These are phyloP conservation scores for Thalassia testudinum DNA, from an alignment of 116 monocot species.

Conservation along the genomic window DNA sequence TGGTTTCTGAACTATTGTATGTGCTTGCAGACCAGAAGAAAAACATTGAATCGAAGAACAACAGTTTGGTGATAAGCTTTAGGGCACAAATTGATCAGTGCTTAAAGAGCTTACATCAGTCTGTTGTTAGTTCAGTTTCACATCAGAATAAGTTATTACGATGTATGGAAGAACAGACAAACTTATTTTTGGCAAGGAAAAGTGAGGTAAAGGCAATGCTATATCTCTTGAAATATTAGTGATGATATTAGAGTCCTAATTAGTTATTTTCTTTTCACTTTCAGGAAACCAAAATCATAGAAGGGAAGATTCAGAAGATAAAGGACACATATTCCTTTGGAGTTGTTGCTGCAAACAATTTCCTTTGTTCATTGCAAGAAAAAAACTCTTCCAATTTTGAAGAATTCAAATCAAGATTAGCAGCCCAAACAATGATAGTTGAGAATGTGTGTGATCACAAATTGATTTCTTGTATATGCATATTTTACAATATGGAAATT, in stretches of 20 bases:
- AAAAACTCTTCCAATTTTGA: conserved; percentile 23
- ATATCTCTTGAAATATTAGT: background rate
- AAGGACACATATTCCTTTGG: conserved; percentile 34
- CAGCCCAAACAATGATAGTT: conserved; percentile 17
- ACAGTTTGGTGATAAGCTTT: conserved; percentile 29
- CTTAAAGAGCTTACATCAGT: conserved; percentile 30
- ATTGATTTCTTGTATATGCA: too few relatives aligned
- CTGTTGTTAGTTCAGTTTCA: conserved; percentile 40
- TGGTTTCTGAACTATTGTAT: too few relatives aligned
- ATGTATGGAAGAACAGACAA: conserved; percentile 31
- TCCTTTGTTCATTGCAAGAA: conserved; percentile 20
- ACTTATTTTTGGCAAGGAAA: conserved; percentile 35
- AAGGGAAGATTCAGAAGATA: conserved; percentile 30
- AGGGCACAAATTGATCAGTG: conserved; percentile 37
- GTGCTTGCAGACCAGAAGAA: conserved; percentile 31
- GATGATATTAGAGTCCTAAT: background rate
- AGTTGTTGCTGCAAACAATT: conserved; percentile 27
- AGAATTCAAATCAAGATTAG: conserved; percentile 18
- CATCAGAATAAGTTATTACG: conserved; percentile 34
- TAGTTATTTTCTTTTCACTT: background rate
- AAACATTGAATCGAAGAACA: conserved; percentile 33
- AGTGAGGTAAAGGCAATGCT: conserved; percentile 29
- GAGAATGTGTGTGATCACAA: conserved; percentile 34
- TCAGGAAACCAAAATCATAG: conserved; percentile 35
- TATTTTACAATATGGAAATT: too few relatives aligned